phyloP scores from a whole-genome alignment of 352 stramenopile genomes.

The Phytopythium kandeliae region DNA sequence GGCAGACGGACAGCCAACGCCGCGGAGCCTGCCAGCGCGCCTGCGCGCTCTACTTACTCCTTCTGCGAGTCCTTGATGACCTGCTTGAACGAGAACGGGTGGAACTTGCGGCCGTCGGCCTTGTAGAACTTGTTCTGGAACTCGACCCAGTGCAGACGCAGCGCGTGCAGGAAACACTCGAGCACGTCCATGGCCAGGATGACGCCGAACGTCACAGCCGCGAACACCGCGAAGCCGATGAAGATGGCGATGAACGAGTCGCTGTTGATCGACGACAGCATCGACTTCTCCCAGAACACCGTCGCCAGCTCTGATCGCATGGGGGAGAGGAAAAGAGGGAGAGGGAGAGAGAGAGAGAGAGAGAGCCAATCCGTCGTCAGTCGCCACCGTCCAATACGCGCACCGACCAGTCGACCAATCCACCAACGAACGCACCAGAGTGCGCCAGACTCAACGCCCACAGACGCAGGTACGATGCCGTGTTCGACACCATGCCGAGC shows the following conservation, averaged over 20 bases:
- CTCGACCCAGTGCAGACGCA: slow-evolving; percentile 99
- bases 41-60: slow-evolving; percentile 25
- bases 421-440: slow-evolving; percentile 51
- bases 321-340: too few species aligned
- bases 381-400: too few species aligned
- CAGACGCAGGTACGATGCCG: slow-evolving; percentile 98
- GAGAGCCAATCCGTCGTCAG: too few species aligned
- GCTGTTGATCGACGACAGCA: slow-evolving; percentile 96
- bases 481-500: slow-evolving; percentile 99
- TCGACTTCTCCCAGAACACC: slow-evolving; percentile 99
- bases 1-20: too few species aligned
- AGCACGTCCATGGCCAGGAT: slow-evolving; percentile 99
- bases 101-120: slow-evolving; percentile 96
- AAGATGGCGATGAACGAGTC: slow-evolving; percentile 97
- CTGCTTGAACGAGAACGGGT: slow-evolving; percentile 93
- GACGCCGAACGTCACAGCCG: slow-evolving; percentile 95
- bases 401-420: slow-evolving; percentile 16
- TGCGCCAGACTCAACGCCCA: slow-evolving; percentile 98
- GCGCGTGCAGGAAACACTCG: slow-evolving; percentile 99
- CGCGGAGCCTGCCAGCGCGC: too few species aligned
- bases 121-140: slow-evolving; percentile 99
- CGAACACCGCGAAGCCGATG: slow-evolving; percentile 90
- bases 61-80: slow-evolving; percentile 65
- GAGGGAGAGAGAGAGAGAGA: too few species aligned
- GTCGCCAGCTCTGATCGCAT: slow-evolving; percentile 62